A percentile compares a stretch with the other conserved stretches of the same genome.
Conservation (phyloP, 2,329 filamentous ascomycete genomes). For the Chaetomiaceae sp. region DNA sequence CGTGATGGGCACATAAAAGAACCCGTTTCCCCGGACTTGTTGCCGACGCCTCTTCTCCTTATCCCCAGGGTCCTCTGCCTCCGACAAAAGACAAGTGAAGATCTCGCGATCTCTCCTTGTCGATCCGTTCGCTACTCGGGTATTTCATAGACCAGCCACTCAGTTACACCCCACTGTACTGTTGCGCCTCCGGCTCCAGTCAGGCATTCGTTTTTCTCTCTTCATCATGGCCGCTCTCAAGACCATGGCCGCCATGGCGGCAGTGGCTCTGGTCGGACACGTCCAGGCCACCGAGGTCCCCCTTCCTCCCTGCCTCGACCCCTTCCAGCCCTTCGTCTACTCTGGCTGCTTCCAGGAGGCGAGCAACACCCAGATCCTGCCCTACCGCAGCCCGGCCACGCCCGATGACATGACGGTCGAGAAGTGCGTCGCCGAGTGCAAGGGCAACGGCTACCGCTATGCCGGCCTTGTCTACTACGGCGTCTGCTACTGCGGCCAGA, state of each 20-base stretch:
- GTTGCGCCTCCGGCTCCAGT: conserved; percentile 1
- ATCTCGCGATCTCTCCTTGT: conserved; percentile 4
- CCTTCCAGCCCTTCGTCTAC: conserved; percentile 46
- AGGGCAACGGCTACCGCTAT: conserved; percentile 47
- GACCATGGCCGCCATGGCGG: conserved; percentile 35
- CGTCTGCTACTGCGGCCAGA: conserved; percentile 50
- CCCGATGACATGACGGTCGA: conserved; percentile 42
- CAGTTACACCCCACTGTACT: neutral
- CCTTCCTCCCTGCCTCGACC: conserved; percentile 41
- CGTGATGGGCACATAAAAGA: conserved; percentile 13
- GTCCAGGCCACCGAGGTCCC: conserved; percentile 40
- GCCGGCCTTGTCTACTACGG: conserved; percentile 50
- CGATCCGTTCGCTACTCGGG: conserved; percentile 10
- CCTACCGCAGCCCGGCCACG: conserved; percentile 36
- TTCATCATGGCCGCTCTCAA: conserved; percentile 33
- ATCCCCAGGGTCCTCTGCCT: conserved; percentile 13
- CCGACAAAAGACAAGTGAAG: conserved; percentile 2
- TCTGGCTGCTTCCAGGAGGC: conserved; percentile 45
- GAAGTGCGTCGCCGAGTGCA: conserved; percentile 46
- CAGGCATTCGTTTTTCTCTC: conserved; percentile 9
- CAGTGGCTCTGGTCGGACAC: conserved; percentile 35
- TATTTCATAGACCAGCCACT: no score
- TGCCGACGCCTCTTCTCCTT: neutral
- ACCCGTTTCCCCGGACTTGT: neutral
- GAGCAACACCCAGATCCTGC: conserved; percentile 35